These are phyloP conservation scores for Umbelopsis sp. DNA, from an alignment of 192 early-diverging fungal species.

Conservation along the genomic window DNA sequence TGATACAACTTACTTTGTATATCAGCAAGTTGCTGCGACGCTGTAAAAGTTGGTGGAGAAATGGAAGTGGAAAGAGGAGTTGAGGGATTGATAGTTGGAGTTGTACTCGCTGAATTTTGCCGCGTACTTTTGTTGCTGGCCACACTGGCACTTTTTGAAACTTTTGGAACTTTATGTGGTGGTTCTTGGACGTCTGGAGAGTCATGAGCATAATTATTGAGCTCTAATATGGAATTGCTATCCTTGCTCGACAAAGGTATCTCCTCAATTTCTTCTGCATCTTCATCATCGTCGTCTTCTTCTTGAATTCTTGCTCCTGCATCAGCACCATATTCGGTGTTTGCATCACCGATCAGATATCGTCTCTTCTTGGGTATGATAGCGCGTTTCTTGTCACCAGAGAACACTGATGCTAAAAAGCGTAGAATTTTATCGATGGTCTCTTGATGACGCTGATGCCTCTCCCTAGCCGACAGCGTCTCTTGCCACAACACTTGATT, in stretches of 20 bases:
- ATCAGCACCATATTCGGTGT: conserved; percentile 3
- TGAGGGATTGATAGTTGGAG: neutral
- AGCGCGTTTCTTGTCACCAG: conserved; percentile 57
- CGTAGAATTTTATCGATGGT: conserved; percentile 94
- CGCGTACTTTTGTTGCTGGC: conserved; percentile 12
- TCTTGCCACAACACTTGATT: conserved; percentile 92
- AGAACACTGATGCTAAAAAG: conserved; percentile 91
- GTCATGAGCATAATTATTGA: conserved; percentile 5
- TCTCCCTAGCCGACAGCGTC: conserved; percentile 68
- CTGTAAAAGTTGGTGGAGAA: conserved; percentile 1
- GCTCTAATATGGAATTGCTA: neutral
- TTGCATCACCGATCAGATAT: conserved; percentile 33
- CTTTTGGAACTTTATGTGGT: neutral
- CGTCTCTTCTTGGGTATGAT: conserved; percentile 55
- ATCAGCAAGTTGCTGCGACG: neutral
- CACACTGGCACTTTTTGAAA: conserved; percentile 5
- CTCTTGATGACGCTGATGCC: conserved; percentile 86
- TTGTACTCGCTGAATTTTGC: neutral
- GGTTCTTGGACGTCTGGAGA: neutral
- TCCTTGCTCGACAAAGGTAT: conserved; percentile 11
- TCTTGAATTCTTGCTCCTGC: conserved; percentile 30
- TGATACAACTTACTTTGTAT: conserved; percentile 3
- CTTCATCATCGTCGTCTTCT: conserved; percentile 29
- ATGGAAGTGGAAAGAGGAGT: neutral
- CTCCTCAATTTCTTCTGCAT: conserved; percentile 25